Evolutionary conservation across 1,284 basidiomycete species (phyloP).

Genomic region (Jaminaea rosea): DNA sequence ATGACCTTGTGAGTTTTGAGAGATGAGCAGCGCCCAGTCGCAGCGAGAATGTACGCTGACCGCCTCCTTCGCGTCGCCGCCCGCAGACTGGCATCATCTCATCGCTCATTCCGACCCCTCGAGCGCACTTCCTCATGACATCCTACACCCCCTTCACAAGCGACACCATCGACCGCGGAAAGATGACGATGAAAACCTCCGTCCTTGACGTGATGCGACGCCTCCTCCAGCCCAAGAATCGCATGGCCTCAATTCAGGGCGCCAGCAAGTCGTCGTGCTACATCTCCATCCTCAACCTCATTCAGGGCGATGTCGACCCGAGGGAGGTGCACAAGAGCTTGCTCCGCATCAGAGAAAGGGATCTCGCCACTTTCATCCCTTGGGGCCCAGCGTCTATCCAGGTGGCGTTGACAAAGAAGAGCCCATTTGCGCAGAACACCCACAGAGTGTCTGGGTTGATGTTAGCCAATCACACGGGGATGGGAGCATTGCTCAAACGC

Average conservation of each 20-base stretch:
- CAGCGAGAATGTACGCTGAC: neutral
- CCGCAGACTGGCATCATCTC: slow-evolving; percentile 78
- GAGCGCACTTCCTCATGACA: slow-evolving; percentile 99
- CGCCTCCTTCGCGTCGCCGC: neutral
- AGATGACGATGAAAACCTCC: slow-evolving; percentile 45
- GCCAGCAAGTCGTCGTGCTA: slow-evolving; percentile 53
- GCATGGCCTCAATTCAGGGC: slow-evolving; percentile 81
- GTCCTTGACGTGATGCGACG: slow-evolving; percentile 96
- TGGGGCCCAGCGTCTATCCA: slow-evolving; percentile 99
- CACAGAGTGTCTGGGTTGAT: slow-evolving; percentile 92
- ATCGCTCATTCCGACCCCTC: slow-evolving; percentile 92
- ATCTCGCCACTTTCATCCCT: slow-evolving; percentile 94
- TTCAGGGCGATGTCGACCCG: slow-evolving; percentile 92
- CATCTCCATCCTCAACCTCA: slow-evolving; percentile 96
- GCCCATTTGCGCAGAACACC: slow-evolving; percentile 75
- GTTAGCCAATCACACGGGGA: slow-evolving; percentile 97
- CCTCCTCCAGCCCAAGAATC: slow-evolving; percentile 92
- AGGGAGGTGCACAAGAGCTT: slow-evolving; percentile 97
- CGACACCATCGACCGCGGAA: slow-evolving; percentile 53
- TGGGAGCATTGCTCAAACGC: slow-evolving; percentile 73
- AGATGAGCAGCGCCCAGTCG: neutral
- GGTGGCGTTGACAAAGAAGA: slow-evolving; percentile 84
- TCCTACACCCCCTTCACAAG: slow-evolving; percentile 97
- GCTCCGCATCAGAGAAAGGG: slow-evolving; percentile 87
- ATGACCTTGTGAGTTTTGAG: slow-evolving; percentile 56